These are phyloP conservation scores for Buddleja alternifolia DNA, from an alignment of 257 asterid species.

Conservation along the genomic window DNA sequence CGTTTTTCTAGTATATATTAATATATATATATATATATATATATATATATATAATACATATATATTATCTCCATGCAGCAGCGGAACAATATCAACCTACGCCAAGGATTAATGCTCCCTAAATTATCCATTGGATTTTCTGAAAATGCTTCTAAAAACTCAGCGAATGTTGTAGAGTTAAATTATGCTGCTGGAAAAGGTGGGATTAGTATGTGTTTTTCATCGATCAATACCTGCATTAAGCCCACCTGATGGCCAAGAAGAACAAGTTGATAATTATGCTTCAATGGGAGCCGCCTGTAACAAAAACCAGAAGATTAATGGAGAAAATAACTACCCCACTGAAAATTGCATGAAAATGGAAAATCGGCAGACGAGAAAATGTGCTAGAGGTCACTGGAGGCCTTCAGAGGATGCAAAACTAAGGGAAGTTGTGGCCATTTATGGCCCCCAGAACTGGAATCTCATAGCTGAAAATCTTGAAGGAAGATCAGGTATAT, in stretches of 20 bases:
- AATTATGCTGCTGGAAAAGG: not conserved
- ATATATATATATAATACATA: too few species aligned
- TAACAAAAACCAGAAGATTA: not conserved
- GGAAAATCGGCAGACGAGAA: slow-evolving; percentile 16
- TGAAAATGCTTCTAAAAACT: not conserved
- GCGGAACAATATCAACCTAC: not conserved
- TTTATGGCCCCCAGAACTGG: slow-evolving; percentile 71
- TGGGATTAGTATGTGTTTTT: not conserved
- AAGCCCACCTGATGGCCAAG: not conserved
- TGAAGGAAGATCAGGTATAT: slow-evolving; percentile 66
- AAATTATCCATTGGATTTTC: slow-evolving; percentile 29
- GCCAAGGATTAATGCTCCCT: slow-evolving; percentile 19
- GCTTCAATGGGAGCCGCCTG: slow-evolving; percentile 4
- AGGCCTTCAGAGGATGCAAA: slow-evolving; percentile 60
- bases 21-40: too few species aligned
- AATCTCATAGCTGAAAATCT: slow-evolving; percentile 55
- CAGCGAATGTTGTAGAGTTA: slow-evolving; percentile 2
- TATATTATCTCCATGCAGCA: slow-evolving; percentile 25
- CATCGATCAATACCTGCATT: slow-evolving; percentile 12
- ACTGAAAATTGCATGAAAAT: not conserved
- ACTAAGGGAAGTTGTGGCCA: slow-evolving; percentile 51
- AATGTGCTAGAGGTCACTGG: slow-evolving; percentile 58
- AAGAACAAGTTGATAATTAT: not conserved
- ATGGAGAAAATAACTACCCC: slow-evolving; percentile 38
- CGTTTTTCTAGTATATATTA: too few species aligned